Conservation (phyloP, 441 rosid species). For the Theobroma grandiflorum region DNA sequence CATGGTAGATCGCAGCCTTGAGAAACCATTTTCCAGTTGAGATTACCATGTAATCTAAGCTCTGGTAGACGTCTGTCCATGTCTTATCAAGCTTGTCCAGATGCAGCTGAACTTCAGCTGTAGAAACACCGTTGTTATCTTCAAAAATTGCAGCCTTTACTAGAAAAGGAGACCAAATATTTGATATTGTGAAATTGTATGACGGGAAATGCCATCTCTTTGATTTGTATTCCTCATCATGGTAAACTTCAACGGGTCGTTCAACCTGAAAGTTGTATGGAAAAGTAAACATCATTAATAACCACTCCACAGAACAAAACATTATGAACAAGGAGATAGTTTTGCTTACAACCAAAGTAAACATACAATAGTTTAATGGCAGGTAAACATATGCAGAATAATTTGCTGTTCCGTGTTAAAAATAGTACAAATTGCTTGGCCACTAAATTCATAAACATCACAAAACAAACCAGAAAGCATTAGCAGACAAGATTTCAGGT, state of each 20-base stretch:
- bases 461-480: background rate
- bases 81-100: constrained; percentile 79
- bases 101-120: constrained; percentile 77
- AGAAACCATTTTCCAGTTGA: constrained; percentile 97
- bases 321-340: background rate
- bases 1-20: constrained; percentile 85
- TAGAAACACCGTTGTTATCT: constrained; percentile 83
- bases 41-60: constrained; percentile 70
- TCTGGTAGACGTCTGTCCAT: constrained; percentile 64
- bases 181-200: constrained; percentile 72
- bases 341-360: constrained; percentile 12
- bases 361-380: background rate
- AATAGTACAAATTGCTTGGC: background rate
- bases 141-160: constrained; percentile 85
- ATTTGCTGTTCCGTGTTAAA: background rate
- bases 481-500: background rate
- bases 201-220: constrained; percentile 78
- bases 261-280: constrained; percentile 63
- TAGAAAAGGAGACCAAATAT: constrained; percentile 93
- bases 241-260: constrained; percentile 74
- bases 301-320: background rate
- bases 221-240: constrained; percentile 74
- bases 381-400: background rate
- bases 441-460: background rate
- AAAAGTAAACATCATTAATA: background rate